Percentiles rank a stretch among this genome's conserved stretches.
Conservation (phyloP, 1,284 basidiomycete genomes). For the Phylloboletellus chloephorus region DNA sequence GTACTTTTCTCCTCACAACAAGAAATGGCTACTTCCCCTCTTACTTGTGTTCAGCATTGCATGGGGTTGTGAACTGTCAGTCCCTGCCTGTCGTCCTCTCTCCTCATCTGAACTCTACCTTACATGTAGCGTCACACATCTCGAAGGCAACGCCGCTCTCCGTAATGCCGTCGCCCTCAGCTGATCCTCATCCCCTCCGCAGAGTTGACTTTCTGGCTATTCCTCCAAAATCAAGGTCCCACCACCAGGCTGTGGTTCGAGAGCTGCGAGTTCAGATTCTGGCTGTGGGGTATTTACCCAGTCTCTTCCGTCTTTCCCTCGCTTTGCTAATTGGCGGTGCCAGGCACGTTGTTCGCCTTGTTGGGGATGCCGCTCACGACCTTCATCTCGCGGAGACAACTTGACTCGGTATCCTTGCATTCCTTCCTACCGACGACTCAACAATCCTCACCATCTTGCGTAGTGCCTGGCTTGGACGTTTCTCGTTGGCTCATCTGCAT, state of each 20-base stretch:
- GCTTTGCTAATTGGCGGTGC: conserved; percentile 15
- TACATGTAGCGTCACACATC: conserved; percentile 60
- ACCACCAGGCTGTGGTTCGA: conserved; percentile 65
- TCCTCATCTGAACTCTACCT: conserved; percentile 2
- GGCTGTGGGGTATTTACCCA: conserved; percentile 49
- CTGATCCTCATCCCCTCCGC: conserved; percentile 9
- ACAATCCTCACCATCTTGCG: conserved; percentile 12
- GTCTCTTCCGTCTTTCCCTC: conserved; percentile 2
- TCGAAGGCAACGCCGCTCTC: conserved; percentile 51
- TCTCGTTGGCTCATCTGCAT: conserved; percentile 57
- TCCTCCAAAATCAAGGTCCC: conserved; percentile 66
- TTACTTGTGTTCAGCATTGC: conserved; percentile 61
- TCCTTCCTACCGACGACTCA: conserved; percentile 2
- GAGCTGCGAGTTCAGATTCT: conserved; percentile 56
- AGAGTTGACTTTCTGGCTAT: conserved; percentile 76
- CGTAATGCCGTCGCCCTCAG: neutral
- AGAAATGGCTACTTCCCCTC: conserved; percentile 56
- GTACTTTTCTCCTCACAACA: conserved; percentile 41
- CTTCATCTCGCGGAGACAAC: conserved; percentile 48
- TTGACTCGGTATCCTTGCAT: conserved; percentile 45
- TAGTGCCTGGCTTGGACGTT: conserved; percentile 68
- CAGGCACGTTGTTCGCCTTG: conserved; percentile 57
- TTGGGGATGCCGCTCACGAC: conserved; percentile 65
- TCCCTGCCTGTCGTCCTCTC: conserved; percentile 1
- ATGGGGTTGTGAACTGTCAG: conserved; percentile 71